Conservation (phyloP, 441 rosid species). For the Geranium incanum region DNA sequence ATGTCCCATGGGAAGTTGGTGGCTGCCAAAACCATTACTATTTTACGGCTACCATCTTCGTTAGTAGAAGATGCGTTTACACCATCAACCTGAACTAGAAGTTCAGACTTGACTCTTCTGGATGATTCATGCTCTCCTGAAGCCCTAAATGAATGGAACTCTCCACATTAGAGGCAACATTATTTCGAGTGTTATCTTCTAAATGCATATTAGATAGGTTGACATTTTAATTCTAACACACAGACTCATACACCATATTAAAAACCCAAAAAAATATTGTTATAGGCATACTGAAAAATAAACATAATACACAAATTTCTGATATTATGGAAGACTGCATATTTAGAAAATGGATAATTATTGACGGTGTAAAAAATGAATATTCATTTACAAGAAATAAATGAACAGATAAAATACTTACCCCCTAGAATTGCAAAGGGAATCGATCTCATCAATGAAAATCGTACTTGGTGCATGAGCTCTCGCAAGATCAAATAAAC, state of each 20-base stretch:
- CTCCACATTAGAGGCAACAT: background rate
- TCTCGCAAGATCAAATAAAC: slow-evolving; percentile 81
- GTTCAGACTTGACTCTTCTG: slow-evolving; percentile 98
- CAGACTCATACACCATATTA: background rate
- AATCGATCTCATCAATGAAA: slow-evolving; percentile 79
- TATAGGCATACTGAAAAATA: background rate
- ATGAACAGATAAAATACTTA: slow-evolving; percentile 23
- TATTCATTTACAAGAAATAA: background rate
- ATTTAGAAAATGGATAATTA: background rate
- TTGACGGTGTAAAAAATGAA: background rate
- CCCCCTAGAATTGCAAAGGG: slow-evolving; percentile 79
- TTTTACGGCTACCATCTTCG: slow-evolving; percentile 92
- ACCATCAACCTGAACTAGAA: slow-evolving; percentile 98
- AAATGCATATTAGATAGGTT: background rate
- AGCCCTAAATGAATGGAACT: slow-evolving; percentile 43
- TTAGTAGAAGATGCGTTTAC: slow-evolving; percentile 72
- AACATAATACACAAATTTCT: background rate
- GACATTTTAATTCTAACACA: background rate
- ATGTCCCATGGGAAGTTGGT: slow-evolving; percentile 99
- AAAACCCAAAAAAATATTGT: background rate
- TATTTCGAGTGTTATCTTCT: background rate
- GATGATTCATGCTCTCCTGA: slow-evolving; percentile 99
- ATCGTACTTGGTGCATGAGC: slow-evolving; percentile 87
- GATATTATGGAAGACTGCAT: no score
- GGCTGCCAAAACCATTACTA: slow-evolving; percentile 98